Evolutionary conservation across 2,329 filamentous ascomycete genomes (phyloP).

Genomic region (Tolypocladium nubicola): DNA sequence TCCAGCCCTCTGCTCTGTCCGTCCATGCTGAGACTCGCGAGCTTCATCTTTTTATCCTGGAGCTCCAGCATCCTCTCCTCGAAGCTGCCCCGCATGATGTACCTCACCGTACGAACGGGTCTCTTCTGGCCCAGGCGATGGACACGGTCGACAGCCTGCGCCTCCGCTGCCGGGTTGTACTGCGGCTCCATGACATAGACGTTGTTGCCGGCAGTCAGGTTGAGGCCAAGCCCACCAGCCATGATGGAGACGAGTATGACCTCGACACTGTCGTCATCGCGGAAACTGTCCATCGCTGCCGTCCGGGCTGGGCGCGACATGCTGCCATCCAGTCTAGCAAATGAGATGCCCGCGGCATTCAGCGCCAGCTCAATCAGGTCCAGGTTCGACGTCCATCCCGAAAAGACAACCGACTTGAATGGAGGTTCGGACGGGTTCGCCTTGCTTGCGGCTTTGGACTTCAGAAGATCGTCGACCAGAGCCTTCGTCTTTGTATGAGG

Average conservation of each 20-base stretch:
- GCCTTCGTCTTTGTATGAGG: slow-evolving; percentile 89
- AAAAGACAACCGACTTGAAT: slow-evolving; percentile 90
- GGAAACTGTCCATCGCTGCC: slow-evolving; percentile 67
- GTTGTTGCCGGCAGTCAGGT: slow-evolving; percentile 73
- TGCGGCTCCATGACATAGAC: slow-evolving; percentile 98
- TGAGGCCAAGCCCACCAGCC: slow-evolving; percentile 84
- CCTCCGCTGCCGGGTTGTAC: slow-evolving; percentile 91
- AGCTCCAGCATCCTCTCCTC: slow-evolving; percentile 88
- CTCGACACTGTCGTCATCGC: slow-evolving; percentile 57
- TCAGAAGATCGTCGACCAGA: slow-evolving; percentile 62
- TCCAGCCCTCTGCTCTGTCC: slow-evolving; percentile 42
- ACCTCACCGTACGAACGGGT: slow-evolving; percentile 77
- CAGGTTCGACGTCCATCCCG: slow-evolving; percentile 89
- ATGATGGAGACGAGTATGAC: slow-evolving; percentile 88
- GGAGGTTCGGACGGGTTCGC: slow-evolving; percentile 55
- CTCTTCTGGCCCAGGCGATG: slow-evolving; percentile 84
- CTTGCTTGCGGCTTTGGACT: slow-evolving; percentile 51
- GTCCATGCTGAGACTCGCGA: slow-evolving; percentile 82
- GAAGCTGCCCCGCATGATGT: slow-evolving; percentile 83
- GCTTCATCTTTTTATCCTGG: slow-evolving; percentile 84
- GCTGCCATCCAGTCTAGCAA: slow-evolving; percentile 78
- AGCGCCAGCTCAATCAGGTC: slow-evolving; percentile 85
- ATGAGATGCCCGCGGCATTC: slow-evolving; percentile 52
- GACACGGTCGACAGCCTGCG: slow-evolving; percentile 88
- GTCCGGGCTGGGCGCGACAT: slow-evolving; percentile 70